Evolutionary conservation across 768 basidiomycete genomes (phyloP).

Genomic region (Agrocybe praecox): DNA sequence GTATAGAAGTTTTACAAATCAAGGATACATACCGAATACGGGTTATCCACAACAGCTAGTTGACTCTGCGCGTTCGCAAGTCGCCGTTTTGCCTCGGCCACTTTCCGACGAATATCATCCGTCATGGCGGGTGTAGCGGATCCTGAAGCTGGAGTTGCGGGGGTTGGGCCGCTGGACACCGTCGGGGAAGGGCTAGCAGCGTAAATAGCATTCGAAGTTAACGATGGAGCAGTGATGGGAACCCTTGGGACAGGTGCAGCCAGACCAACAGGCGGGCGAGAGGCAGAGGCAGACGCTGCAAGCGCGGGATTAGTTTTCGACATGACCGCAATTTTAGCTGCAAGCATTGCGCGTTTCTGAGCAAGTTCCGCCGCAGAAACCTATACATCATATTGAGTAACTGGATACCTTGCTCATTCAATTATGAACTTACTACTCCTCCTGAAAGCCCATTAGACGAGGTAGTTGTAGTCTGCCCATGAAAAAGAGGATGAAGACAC

Average conservation of each 20-base stretch:
- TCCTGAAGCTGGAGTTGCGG: conserved; percentile 38
- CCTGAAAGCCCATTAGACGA: conserved; percentile 38
- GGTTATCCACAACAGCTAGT: conserved; percentile 77
- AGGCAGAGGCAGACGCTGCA: conserved; percentile 17
- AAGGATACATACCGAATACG: conserved; percentile 72
- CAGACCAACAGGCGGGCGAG: conserved; percentile 24
- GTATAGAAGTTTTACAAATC: neutral
- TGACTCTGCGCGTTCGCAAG: conserved; percentile 84
- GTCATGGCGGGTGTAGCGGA: conserved; percentile 46
- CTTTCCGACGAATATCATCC: conserved; percentile 68
- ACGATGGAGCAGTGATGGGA: conserved; percentile 34
- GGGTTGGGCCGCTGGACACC: conserved; percentile 41
- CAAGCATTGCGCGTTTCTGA: conserved; percentile 82
- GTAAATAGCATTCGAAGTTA: conserved; percentile 31
- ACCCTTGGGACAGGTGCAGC: conserved; percentile 42
- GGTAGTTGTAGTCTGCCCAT: conserved; percentile 22
- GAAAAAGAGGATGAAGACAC: conserved; percentile 24
- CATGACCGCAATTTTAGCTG: conserved; percentile 84
- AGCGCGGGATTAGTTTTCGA: conserved; percentile 40
- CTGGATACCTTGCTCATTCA: neutral
- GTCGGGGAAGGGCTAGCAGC: conserved; percentile 35
- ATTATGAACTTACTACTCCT: conserved; percentile 3
- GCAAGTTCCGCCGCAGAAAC: conserved; percentile 63
- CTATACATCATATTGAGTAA: conserved; percentile 23
- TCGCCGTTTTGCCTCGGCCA: conserved; percentile 85